Conservation (phyloP, 495 filamentous ascomycete genomes). For the Neurospora sp. region DNA sequence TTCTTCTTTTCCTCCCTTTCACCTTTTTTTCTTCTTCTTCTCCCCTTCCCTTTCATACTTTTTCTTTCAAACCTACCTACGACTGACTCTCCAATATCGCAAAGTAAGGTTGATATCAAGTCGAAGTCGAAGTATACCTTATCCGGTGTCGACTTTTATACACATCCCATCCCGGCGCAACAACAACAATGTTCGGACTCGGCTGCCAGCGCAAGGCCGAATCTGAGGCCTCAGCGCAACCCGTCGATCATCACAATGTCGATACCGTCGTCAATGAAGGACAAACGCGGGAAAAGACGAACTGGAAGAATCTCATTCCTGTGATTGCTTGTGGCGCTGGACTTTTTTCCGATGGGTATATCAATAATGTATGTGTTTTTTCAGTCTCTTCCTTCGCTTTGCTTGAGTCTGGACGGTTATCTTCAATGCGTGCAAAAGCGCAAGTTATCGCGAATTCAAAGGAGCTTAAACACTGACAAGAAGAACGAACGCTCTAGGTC, state of each 20-base stretch:
- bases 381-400: no score
- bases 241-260: not conserved
- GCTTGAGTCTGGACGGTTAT: no score
- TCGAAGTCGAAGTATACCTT: not conserved
- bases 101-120: not conserved
- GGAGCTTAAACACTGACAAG: not conserved
- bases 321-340: constrained; percentile 79
- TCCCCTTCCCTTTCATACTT: not conserved
- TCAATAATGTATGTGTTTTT: constrained; percentile 51
- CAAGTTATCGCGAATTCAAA: not conserved
- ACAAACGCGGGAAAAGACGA: not conserved
- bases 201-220: not conserved
- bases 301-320: constrained; percentile 24
- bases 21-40: not conserved
- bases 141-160: not conserved
- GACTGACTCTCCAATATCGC: not conserved
- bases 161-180: not conserved
- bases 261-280: not conserved
- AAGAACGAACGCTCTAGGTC: constrained; percentile 38
- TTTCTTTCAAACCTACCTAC: not conserved
- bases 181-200: not conserved
- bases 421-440: no score
- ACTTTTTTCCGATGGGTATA: constrained; percentile 83
- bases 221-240: not conserved
- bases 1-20: not conserved